Percentiles rank a stretch among this genome's conserved stretches.
These are phyloP conservation scores for Fusarium tuaranense DNA, from an alignment of 2,329 filamentous ascomycete species.

Conservation along the genomic window DNA sequence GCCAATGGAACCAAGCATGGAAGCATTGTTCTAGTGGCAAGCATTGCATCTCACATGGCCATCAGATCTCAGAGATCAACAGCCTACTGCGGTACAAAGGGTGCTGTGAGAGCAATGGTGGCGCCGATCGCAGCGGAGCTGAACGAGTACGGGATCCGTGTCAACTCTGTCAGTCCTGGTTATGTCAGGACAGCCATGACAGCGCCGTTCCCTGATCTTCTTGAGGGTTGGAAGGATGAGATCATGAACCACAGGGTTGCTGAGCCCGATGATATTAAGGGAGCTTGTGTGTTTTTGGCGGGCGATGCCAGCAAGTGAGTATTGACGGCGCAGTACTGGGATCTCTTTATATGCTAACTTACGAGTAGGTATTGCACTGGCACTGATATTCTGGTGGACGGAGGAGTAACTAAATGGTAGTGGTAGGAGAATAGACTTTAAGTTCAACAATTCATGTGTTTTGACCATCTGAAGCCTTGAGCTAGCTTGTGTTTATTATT, in stretches of 20 bases:
- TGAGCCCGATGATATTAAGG: constrained; percentile 62
- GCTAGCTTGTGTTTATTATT: neutral
- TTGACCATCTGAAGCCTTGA: neutral
- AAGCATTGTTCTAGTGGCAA: constrained; percentile 65
- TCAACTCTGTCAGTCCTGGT: constrained; percentile 61
- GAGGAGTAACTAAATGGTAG: constrained; percentile 56
- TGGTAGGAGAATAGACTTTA: neutral
- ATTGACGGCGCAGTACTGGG: neutral
- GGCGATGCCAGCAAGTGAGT: constrained; percentile 60
- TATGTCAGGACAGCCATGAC: constrained; percentile 59
- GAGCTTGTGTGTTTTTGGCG: constrained; percentile 60
- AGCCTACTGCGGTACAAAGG: constrained; percentile 43
- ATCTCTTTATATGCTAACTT: neutral
- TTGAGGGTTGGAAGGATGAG: constrained; percentile 62
- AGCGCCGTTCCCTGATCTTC: constrained; percentile 56
- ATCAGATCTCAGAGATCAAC: constrained; percentile 61
- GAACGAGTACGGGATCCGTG: constrained; percentile 55
- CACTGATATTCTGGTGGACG: constrained; percentile 59
- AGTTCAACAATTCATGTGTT: neutral
- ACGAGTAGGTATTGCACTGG: constrained; percentile 51
- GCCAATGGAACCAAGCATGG: constrained; percentile 61
- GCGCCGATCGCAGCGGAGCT: constrained; percentile 42
- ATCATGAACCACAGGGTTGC: constrained; percentile 61
- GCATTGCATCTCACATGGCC: constrained; percentile 64
- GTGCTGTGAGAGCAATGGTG: constrained; percentile 43